These are phyloP conservation scores for Saturnispora silvae DNA, from an alignment of 805 yeast genomes.

Conservation along the genomic window DNA sequence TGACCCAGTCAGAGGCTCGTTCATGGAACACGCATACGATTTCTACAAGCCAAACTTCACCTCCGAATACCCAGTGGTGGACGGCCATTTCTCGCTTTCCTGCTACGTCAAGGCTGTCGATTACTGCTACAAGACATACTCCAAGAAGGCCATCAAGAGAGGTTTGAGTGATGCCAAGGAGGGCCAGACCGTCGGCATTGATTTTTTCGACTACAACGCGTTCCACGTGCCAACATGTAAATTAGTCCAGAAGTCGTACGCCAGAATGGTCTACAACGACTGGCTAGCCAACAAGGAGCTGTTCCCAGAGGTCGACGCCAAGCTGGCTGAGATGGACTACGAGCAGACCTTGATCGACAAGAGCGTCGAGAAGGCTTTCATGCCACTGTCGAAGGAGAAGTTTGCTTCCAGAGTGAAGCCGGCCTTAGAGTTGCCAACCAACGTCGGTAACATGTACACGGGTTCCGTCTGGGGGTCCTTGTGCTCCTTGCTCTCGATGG, in stretches of 20 bases:
- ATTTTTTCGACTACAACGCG: constrained; percentile 80
- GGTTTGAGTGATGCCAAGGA: constrained; percentile 35
- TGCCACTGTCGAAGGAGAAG: constrained; percentile 61
- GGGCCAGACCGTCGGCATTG: constrained; percentile 55
- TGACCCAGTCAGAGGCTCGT: constrained; percentile 81
- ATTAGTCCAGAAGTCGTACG: constrained; percentile 85
- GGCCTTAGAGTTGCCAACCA: constrained; percentile 79
- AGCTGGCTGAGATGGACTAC: constrained; percentile 48
- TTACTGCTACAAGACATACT: constrained; percentile 71
- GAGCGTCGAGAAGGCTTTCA: constrained; percentile 73
- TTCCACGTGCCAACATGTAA: constrained; percentile 99
- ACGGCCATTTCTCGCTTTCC: constrained; percentile 88
- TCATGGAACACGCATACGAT: constrained; percentile 95
- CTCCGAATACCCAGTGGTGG: constrained; percentile 92
- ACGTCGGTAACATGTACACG: constrained; percentile 97
- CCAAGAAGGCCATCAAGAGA: constrained; percentile 55
- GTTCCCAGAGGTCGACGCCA: constrained; percentile 47
- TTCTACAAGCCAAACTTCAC: constrained; percentile 97
- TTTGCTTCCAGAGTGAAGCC: constrained; percentile 65
- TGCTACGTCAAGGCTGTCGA: constrained; percentile 94
- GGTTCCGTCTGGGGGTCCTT: constrained; percentile 86
- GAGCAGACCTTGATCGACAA: constrained; percentile 74
- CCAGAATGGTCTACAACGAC: constrained; percentile 85
- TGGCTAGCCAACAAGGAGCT: constrained; percentile 58
- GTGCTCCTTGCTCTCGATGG: constrained; percentile 67